Evolutionary conservation across 768 basidiomycete species (phyloP).

Genomic region (Megacollybia marginata): DNA sequence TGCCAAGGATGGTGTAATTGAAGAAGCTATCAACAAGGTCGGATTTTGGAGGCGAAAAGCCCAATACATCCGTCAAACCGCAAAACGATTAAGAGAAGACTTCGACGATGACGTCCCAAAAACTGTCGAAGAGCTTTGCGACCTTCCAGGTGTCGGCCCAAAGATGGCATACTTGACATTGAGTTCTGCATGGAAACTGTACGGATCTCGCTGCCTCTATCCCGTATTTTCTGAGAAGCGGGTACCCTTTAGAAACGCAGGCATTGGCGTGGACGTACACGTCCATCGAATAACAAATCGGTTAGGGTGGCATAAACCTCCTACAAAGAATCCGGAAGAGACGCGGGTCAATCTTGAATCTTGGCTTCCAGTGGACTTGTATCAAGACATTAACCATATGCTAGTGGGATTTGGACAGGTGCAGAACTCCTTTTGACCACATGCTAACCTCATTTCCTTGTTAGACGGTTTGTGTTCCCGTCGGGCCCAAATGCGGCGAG

Average conservation of each 20-base stretch:
- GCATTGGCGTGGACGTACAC: slow-evolving; percentile 95
- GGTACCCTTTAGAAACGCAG: slow-evolving; percentile 53
- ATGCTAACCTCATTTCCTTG: neutral
- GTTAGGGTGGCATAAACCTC: slow-evolving; percentile 83
- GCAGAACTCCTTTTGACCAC: slow-evolving; percentile 3
- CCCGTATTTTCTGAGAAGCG: neutral
- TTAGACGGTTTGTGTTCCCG: slow-evolving; percentile 41
- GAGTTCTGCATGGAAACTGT: slow-evolving; percentile 83
- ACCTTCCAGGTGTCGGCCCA: slow-evolving; percentile 86
- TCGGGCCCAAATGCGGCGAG: slow-evolving; percentile 38
- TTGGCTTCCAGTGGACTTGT: slow-evolving; percentile 72
- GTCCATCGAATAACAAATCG: slow-evolving; percentile 94
- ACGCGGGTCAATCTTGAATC: slow-evolving; percentile 83
- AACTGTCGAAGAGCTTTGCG: slow-evolving; percentile 82
- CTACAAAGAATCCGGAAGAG: slow-evolving; percentile 81
- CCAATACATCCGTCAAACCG: slow-evolving; percentile 62
- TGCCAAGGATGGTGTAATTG: slow-evolving; percentile 56
- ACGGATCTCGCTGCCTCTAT: slow-evolving; percentile 14
- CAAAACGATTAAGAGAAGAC: slow-evolving; percentile 57
- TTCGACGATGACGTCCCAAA: slow-evolving; percentile 84
- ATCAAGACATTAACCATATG: slow-evolving; percentile 70
- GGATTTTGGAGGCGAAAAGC: slow-evolving; percentile 89
- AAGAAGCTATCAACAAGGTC: slow-evolving; percentile 77
- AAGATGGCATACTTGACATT: slow-evolving; percentile 92
- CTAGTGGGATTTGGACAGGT: slow-evolving; percentile 87